These are phyloP conservation scores for Telfairia occidentalis DNA, from an alignment of 331 rosid species.

Conservation along the genomic window DNA sequence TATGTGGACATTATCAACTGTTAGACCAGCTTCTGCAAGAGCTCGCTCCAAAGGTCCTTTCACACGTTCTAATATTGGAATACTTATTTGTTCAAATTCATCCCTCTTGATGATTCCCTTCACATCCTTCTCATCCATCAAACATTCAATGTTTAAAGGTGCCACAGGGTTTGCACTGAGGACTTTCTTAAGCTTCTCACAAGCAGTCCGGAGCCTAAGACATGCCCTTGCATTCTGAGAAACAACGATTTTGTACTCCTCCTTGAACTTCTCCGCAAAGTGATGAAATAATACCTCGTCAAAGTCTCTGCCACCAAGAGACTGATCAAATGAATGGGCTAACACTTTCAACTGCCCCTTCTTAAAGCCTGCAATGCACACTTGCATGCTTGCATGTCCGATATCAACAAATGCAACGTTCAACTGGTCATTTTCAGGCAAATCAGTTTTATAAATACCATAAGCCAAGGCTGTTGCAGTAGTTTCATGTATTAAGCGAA, in stretches of 20 bases:
- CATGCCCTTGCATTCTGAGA: constrained; percentile 72
- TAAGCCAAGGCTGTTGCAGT: constrained; percentile 93
- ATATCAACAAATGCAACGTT: constrained; percentile 87
- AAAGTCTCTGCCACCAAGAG: constrained; percentile 90
- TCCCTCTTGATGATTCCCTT: constrained; percentile 76
- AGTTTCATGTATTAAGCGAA: constrained; percentile 75
- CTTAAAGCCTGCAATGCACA: constrained; percentile 81
- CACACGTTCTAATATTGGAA: constrained; percentile 83
- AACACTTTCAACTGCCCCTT: constrained; percentile 80
- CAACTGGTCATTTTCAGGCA: constrained; percentile 69
- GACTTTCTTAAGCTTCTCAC: constrained; percentile 88
- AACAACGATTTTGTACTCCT: constrained; percentile 74
- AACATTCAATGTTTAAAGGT: constrained; percentile 82
- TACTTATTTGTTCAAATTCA: constrained; percentile 66
- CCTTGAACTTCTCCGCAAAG: constrained; percentile 68
- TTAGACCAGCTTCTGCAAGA: constrained; percentile 67
- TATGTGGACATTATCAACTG: constrained; percentile 49
- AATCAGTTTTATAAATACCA: constrained; percentile 91
- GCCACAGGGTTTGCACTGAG: constrained; percentile 93
- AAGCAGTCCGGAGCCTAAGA: constrained; percentile 68
- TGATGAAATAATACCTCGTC: constrained; percentile 72
- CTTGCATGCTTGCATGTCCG: constrained; percentile 97
- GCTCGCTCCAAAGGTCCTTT: constrained; percentile 81
- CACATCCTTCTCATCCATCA: constrained; percentile 96
- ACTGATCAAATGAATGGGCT: constrained; percentile 74